Percentiles rank a stretch among this genome's conserved stretches.
Conservation (phyloP, 1,139 yeast genomes). For the Blastobotrys ciferrii region DNA sequence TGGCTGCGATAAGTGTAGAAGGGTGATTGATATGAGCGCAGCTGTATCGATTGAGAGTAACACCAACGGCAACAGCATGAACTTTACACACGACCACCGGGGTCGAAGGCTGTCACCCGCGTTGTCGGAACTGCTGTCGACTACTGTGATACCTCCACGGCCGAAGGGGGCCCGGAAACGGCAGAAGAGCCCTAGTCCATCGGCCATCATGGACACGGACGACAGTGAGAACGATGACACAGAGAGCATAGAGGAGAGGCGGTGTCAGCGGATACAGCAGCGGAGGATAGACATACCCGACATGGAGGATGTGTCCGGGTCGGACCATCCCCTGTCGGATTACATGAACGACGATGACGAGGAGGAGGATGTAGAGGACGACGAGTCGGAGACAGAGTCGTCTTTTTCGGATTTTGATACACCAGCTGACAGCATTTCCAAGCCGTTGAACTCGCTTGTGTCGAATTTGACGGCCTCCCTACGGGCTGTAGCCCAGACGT, state of each 20-base stretch:
- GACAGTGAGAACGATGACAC: slow-evolving; percentile 12
- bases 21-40: background rate
- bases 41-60: background rate
- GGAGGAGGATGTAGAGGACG: slow-evolving; percentile 12
- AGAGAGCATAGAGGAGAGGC: slow-evolving; percentile 5
- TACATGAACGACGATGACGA: slow-evolving; percentile 9
- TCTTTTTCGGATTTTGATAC: slow-evolving; percentile 12
- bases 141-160: slow-evolving; percentile 29
- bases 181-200: slow-evolving; percentile 1
- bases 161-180: slow-evolving; percentile 12
- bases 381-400: slow-evolving; percentile 6
- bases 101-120: slow-evolving; percentile 29
- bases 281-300: background rate
- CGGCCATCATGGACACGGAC: background rate
- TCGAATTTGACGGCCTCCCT: slow-evolving; percentile 30
- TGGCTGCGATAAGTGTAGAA: too few species aligned
- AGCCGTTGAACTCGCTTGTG: slow-evolving; percentile 22
- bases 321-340: slow-evolving; percentile 12
- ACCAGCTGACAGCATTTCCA: slow-evolving; percentile 4
- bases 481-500: slow-evolving; percentile 32
- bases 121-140: slow-evolving; percentile 24
- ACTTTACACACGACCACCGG: slow-evolving; percentile 24
- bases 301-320: slow-evolving; percentile 9
- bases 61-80: slow-evolving; percentile 11
- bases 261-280: background rate